These are phyloP conservation scores for Trichophyton benhamiae DNA, from an alignment of 2,329 filamentous ascomycete genomes.

Conservation along the genomic window DNA sequence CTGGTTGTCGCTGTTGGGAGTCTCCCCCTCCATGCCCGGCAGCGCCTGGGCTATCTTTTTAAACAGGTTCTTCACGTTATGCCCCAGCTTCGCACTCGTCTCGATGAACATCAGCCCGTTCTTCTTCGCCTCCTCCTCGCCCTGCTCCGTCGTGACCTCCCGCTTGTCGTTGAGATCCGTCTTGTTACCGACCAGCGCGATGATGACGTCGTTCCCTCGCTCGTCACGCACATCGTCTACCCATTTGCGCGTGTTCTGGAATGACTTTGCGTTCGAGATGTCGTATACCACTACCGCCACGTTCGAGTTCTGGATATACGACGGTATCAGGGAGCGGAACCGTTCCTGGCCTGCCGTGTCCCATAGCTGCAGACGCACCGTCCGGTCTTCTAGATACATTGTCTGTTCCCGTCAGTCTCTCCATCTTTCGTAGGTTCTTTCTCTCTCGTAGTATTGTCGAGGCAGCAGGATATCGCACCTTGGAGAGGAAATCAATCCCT, in stretches of 20 bases:
- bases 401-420: slow-evolving; percentile 44
- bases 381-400: slow-evolving; percentile 98
- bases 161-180: slow-evolving; percentile 97
- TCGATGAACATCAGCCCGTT: slow-evolving; percentile 98
- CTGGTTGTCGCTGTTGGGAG: slow-evolving; percentile 63
- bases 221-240: slow-evolving; percentile 96
- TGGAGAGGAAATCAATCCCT: slow-evolving; percentile 97
- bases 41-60: slow-evolving; percentile 95
- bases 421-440: background rate
- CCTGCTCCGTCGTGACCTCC: slow-evolving; percentile 90
- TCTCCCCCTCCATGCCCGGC: slow-evolving; percentile 91
- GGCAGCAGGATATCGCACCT: slow-evolving; percentile 45
- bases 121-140: slow-evolving; percentile 96
- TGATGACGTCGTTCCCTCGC: slow-evolving; percentile 96
- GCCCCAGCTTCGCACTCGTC: slow-evolving; percentile 92
- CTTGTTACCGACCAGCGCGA: slow-evolving; percentile 97
- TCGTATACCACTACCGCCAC: slow-evolving; percentile 98
- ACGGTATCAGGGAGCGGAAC: slow-evolving; percentile 92
- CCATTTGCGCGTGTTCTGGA: slow-evolving; percentile 98
- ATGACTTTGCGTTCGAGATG: slow-evolving; percentile 92
- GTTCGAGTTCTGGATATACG: slow-evolving; percentile 94
- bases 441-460: background rate
- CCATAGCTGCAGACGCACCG: slow-evolving; percentile 93
- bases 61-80: slow-evolving; percentile 97
- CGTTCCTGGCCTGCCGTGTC: slow-evolving; percentile 96